Evolutionary conservation across 164 flowering plant genomes (phyloP), one percentile per base, ranked within the genome.

Genomic region (Houttuynia cordata): DNA sequence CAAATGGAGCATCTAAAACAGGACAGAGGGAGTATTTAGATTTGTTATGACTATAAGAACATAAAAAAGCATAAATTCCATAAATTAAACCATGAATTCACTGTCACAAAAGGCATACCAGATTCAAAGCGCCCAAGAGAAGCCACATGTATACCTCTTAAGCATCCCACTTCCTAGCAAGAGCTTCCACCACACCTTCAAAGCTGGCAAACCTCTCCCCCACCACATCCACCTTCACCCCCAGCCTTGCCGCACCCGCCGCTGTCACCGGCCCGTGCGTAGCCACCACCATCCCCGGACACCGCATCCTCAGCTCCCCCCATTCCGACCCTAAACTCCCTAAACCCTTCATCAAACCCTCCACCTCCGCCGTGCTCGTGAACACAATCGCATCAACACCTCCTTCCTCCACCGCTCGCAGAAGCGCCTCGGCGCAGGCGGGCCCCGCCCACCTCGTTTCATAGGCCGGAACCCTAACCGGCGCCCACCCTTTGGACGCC

Each of bases 261-360:
- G 89, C 89, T 20, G 96, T 88, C 8, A 88, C 85, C 2, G 96
- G 96, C 56, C 96, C 96, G 55, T 88, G 91, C 10, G 88, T 86
- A 34, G 89, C 96, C 69, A 76, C 88, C 56, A 87, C 73, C 73
- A 88, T 42, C 39, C 62, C 59, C 37, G 83, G 85, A 65, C 81
- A 76, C 70, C 70, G 79, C 70, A 42, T 62, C 72, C 76, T 78
- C 60, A 82, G 60, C 78, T 18, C 63, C 20, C 30, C 76, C 91
- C 88, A 87, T 30, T 69, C 74, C 73, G 71, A 69, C 49, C 91
- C 88, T 24, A 79, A 49, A 55, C 68, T 79, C 50, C 61, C 66
- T 76, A 82, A 74, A 58, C 96, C 64, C 81, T 81, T 85, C 74
- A 87, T 34, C 60, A 85, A 49, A 51, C 89, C 96, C 62, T 88